Base-by-base conservation (phyloP, 441 rosid species). In the Melianthus villosus region DNA sequence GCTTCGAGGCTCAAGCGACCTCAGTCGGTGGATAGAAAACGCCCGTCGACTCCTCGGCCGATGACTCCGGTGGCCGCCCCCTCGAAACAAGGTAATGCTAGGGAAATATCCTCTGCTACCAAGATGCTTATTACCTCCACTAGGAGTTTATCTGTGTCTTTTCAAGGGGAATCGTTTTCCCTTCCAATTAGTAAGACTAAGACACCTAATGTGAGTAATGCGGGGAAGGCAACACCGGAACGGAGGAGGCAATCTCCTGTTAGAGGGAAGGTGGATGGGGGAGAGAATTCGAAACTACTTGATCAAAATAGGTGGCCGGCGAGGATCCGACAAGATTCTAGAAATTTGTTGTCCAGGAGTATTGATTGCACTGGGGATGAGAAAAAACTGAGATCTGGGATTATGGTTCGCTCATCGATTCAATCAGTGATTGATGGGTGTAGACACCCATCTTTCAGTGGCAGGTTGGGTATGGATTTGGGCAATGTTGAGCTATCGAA, bases 121-220 rank as follows among this genome's bases (percentile, higher is more conserved):
- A 72, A 62, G 60, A 62, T 75, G 72, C 69, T 75, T 38, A 63
- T 75, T 31, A 67, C 75, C 50, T 75, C 83, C 20, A 67, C 79
- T 4, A 47, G 83, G 54, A 72, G 83, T 28, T 60, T 75, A 35
- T 75, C 79, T 15, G 83, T 75, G 57, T 75, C 83, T 2, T 75
- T 75, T 33, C 83, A 72, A 62, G 83, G 83, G 0, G 77, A 75
- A 41, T 46, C 71, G 37, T 75, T 69, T 51, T 78, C 87, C 23
- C 77, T 78, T 7, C 87, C 87, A 43, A 44, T 77, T 47, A 71
- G 82, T 22, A 77, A 67, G 63, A 60, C 73, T 23, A 77, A 69
- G 43, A 69, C 54, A 8, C 48, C 65, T 46, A 23, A 51, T 19
- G 38, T 48, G 22, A 33, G 39, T 45, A 35, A 53, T 37, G 44